Conservation (phyloP, 1,284 basidiomycete species). For the Trichosporon sp. region DNA sequence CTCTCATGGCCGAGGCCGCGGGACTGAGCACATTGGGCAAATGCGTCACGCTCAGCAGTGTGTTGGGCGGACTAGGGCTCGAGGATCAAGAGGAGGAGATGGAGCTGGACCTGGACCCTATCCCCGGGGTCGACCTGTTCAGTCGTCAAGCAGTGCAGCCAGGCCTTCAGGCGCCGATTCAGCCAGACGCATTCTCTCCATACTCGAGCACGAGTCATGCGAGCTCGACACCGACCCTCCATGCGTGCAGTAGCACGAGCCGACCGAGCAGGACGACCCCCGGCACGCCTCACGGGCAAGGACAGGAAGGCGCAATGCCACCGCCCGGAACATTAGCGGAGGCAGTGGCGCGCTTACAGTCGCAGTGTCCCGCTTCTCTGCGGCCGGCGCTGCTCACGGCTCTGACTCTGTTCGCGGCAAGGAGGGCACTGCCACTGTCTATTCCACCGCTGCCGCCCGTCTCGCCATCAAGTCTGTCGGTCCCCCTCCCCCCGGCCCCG, state of each 20-base stretch:
- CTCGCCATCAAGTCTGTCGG: background rate
- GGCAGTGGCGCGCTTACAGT: background rate
- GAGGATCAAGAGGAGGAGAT: constrained; percentile 6
- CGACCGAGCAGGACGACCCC: background rate
- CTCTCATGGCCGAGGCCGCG: constrained; percentile 21
- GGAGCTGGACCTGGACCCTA: background rate
- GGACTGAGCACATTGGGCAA: constrained; percentile 16
- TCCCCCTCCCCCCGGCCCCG: no score
- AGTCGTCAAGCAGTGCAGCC: background rate
- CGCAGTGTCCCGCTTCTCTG: background rate
- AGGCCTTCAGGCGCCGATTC: background rate
- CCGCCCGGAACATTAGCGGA: background rate
- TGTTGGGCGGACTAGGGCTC: background rate
- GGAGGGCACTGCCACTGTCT: background rate
- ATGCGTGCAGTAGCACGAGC: background rate
- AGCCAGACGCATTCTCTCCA: background rate
- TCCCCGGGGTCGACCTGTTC: background rate
- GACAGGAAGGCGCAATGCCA: background rate
- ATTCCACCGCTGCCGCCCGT: background rate
- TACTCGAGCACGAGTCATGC: background rate
- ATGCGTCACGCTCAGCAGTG: background rate
- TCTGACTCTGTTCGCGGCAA: background rate
- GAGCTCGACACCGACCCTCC: background rate
- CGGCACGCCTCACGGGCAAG: background rate
- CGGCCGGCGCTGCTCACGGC: background rate